A percentile compares a stretch with the other conserved stretches of the same genome.
phyloP scores from a whole-genome alignment of 1,284 basidiomycete genomes.

The Chondrostereum purpureum region DNA sequence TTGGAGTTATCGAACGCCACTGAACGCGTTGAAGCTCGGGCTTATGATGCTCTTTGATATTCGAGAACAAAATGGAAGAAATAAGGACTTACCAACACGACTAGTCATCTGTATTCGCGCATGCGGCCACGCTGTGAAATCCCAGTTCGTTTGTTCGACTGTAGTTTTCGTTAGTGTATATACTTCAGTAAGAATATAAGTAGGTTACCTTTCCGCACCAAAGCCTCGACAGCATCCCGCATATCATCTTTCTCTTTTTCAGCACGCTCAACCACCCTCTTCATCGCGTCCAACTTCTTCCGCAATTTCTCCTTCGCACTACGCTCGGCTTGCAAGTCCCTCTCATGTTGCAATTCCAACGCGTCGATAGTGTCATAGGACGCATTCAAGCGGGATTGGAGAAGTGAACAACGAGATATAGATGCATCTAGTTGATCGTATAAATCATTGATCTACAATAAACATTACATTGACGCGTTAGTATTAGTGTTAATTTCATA shows the following conservation, averaged over 20 bases:
- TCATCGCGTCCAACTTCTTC: not conserved
- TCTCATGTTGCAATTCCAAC: not conserved
- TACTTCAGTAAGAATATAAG: no score
- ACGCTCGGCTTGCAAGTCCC: not conserved
- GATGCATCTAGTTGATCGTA: not conserved
- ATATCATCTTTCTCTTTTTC: not conserved
- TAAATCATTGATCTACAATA: not conserved
- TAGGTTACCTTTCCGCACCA: not conserved
- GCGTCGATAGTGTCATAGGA: conserved; percentile 1
- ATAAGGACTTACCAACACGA: not conserved
- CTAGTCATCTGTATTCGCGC: not conserved
- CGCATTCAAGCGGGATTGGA: not conserved
- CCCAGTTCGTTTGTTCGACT: not conserved
- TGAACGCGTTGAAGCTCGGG: not conserved
- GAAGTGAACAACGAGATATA: not conserved
- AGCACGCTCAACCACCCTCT: not conserved
- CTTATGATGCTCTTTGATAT: not conserved
- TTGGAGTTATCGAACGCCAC: not conserved
- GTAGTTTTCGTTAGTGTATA: no score
- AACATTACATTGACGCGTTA: no score
- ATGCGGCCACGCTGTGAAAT: not conserved
- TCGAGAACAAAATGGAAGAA: not conserved
- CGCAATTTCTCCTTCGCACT: not conserved
- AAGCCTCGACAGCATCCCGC: not conserved
- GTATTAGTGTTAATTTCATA: no score